phyloP scores from a whole-genome alignment of 495 filamentous ascomycete genomes.

The Cladorrhinum samala region DNA sequence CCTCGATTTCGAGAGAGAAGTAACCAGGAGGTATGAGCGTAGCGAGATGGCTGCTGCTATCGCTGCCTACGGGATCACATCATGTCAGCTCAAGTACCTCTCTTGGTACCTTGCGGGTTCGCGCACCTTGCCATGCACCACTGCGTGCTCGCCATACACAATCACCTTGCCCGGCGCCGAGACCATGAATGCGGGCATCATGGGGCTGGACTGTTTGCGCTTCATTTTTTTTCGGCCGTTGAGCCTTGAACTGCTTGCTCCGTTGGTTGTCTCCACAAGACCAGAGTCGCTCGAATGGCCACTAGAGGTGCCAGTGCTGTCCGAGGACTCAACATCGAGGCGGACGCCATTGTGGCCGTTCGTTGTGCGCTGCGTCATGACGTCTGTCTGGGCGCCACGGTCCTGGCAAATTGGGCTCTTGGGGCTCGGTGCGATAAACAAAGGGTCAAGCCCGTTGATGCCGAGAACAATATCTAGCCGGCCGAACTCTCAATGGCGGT shows the following conservation, averaged over 20 bases:
- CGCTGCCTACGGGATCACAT: conserved; percentile 52
- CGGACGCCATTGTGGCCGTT: conserved; percentile 22
- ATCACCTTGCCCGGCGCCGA: conserved; percentile 97
- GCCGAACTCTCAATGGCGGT: neutral
- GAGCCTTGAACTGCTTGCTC: conserved; percentile 10
- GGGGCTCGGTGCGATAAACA: neutral
- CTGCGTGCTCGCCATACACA: conserved; percentile 93
- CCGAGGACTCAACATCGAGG: conserved; percentile 15
- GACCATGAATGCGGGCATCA: conserved; percentile 90
- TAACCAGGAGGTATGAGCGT: conserved; percentile 91
- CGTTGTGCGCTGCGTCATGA: conserved; percentile 19
- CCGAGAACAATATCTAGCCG: conserved; percentile 12
- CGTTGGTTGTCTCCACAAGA: conserved; percentile 9
- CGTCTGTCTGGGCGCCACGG: neutral
- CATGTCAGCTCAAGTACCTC: neutral
- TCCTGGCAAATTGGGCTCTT: neutral
- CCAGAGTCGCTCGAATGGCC: conserved; percentile 16
- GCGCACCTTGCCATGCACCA: conserved; percentile 82
- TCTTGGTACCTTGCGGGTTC: neutral
- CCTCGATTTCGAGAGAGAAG: conserved; percentile 77
- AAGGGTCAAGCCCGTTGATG: neutral
- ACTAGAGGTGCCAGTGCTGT: conserved; percentile 14
- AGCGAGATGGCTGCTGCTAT: conserved; percentile 92
- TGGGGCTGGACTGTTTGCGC: conserved; percentile 50
- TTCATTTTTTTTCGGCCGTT: conserved; percentile 28